Evolutionary conservation across 106 monocot species (phyloP).

Genomic region (Acorus gramineus): DNA sequence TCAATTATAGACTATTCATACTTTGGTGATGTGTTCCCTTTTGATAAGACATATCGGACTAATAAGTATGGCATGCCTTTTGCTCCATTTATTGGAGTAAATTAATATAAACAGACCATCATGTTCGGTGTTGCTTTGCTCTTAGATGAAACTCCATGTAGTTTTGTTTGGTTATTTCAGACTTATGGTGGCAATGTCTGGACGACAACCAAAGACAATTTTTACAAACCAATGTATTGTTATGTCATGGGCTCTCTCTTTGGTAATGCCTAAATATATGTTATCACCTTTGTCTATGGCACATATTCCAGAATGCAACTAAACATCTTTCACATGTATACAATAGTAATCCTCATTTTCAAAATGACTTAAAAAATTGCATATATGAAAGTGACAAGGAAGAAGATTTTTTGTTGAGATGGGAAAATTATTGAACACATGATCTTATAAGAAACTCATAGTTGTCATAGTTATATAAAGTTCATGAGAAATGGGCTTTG

Average conservation of each 20-base stretch:
- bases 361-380: slow-evolving; percentile 35
- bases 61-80: slow-evolving; percentile 7
- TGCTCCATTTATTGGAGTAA: slow-evolving; percentile 12
- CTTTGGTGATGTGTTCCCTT: slow-evolving; percentile 9
- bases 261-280: no score
- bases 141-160: slow-evolving; percentile 10
- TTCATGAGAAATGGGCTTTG: slow-evolving; percentile 36
- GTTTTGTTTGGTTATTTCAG: slow-evolving; percentile 18
- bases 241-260: no score
- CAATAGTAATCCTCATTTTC: slow-evolving; percentile 21
- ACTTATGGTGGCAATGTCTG: slow-evolving; percentile 1
- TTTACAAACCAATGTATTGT: slow-evolving; percentile 8
- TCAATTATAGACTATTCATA: slow-evolving; percentile 14
- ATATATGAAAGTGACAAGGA: slow-evolving; percentile 28
- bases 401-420: slow-evolving; percentile 32
- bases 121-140: slow-evolving; percentile 12
- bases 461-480: slow-evolving; percentile 25
- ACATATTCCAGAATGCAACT: slow-evolving; percentile 29
- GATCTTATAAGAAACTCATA: slow-evolving; percentile 25
- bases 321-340: slow-evolving; percentile 24
- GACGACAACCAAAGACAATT: slow-evolving; percentile 1
- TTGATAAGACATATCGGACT: slow-evolving; percentile 11
- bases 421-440: slow-evolving; percentile 27
- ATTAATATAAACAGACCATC: slow-evolving; percentile 7
- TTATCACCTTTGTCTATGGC: slow-evolving; percentile 51